phyloP scores from a whole-genome alignment of 441 rosid species.

The Eruca vesicaria region DNA sequence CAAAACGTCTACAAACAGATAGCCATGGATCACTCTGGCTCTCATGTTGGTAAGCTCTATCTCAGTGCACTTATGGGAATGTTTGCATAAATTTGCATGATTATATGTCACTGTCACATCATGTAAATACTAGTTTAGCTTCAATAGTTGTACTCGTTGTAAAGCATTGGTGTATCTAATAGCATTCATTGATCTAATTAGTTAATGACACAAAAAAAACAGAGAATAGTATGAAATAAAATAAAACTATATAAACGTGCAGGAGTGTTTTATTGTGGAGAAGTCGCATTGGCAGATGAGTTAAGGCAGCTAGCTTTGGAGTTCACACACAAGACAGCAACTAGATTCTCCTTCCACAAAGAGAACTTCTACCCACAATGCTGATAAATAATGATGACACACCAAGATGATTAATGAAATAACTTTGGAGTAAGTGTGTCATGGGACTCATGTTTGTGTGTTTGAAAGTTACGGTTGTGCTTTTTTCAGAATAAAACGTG shows the following conservation, averaged over 20 bases:
- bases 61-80: background rate
- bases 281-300: conserved; percentile 9
- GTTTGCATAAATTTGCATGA: no score
- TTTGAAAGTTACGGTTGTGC: background rate
- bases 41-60: conserved; percentile 28
- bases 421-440: background rate
- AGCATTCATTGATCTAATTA: background rate
- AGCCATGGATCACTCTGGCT: conserved; percentile 10
- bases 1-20: conserved; percentile 19
- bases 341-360: conserved; percentile 33
- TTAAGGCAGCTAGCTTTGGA: conserved; percentile 29
- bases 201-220: background rate
- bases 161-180: background rate
- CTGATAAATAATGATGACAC: background rate
- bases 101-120: background rate
- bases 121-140: background rate
- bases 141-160: background rate
- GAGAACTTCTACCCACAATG: conserved; percentile 28
- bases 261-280: conserved; percentile 35
- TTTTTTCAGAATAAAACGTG: background rate
- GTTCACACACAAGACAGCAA: conserved; percentile 15
- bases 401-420: background rate
- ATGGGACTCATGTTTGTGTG: no score
- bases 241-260: background rate
- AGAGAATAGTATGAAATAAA: background rate